Evolutionary conservation across 257 asterid species (phyloP), one percentile per base, ranked within the genome.

Genomic region (Apocynum venetum): DNA sequence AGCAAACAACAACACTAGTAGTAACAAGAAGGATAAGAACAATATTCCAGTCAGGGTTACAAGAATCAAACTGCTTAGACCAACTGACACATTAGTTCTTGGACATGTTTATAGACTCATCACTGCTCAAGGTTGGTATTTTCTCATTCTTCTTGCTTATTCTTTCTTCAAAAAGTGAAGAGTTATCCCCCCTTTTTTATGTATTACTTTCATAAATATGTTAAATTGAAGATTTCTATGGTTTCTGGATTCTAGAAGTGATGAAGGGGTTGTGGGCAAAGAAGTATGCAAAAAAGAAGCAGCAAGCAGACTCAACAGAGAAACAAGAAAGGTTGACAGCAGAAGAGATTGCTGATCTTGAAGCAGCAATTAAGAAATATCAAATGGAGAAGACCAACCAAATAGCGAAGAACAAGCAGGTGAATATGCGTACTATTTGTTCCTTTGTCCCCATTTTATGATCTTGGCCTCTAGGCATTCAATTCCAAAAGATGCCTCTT

Each of bases 41-140:
- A 72, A 66, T 35, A 65, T 38, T 48, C 96, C 98, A 12, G 83
- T 93, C 53, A 81, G 93, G 1, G 75, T 93, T 35, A 90, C 96
- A 0, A 80, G 93, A 77, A 93, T 93, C 53, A 93, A 93, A 73
- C 96, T 93, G 64, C 96, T 93, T 38, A 87, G 90, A 83, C 92
- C 97, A 5, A 86, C 88, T 59, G 98, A 93, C 9, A 84, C 93
- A 25, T 92, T 93, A 41, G 83, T 71, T 83, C 96, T 93, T 79
- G 98, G 97, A 79, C 97, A 90, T 84, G 96, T 89, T 48, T 93
- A 93, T 25, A 89, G 96, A 69, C 98, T 93, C 44, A 87, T 93
- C 80, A 86, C 98, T 10, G 80, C 89, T 46, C 90, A 92, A 89
- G 98, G 98, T 93, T 74, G 7, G 79, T 74, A 13, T 19, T 53